Base-by-base conservation (phyloP, 768 basidiomycete species). In the Xerocomellus dryophilus region DNA sequence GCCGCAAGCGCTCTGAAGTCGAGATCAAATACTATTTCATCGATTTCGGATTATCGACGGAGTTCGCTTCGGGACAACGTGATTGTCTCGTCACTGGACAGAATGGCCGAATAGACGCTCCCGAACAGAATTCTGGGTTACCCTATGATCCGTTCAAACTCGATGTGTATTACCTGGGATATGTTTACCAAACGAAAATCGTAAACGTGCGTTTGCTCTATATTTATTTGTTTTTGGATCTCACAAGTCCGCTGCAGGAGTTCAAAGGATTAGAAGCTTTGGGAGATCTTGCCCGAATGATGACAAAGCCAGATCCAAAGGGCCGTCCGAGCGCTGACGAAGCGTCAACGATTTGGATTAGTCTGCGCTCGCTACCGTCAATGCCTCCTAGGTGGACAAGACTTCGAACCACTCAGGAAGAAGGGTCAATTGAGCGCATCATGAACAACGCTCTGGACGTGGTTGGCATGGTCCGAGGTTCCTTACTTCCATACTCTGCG, bases 31-130 rank as follows among this genome's bases (percentile, higher is more conserved):
- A 74, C 53, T 70, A 65, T 41, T 56, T 72, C 21, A 71, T 73
- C 39, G 73, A 73, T 52, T 73, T 76, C 32, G 70, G 71, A 1
- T 43, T 73, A 10, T 72, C 74, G 2, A 57, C 61, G 0, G 57
- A 50, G n/a, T 74, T 66, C 27, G 47, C 27, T 10, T 66, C 73
- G 1, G 44, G 5, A 1, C 34, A 51, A 25, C 8, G 6, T 1
- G 31, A 57, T 3, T 44, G 27, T 2, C 21, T 52, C 0, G 59
- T 61, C 1, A 39, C 56, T 11, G 36, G 49, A 2, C 7, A 43
- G 5, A 29, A 29, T 8, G 58, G 64, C 1, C 63, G 65, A 31
- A 47, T 46, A 11, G 45, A 56, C 4, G 60, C 64, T 0, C 68
- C 69, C 1, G 69, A 71, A 27, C 59, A 72, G 7, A 53, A 43